Evolutionary conservation across 768 basidiomycete genomes (phyloP).

Genomic region (Mycena crocata): DNA sequence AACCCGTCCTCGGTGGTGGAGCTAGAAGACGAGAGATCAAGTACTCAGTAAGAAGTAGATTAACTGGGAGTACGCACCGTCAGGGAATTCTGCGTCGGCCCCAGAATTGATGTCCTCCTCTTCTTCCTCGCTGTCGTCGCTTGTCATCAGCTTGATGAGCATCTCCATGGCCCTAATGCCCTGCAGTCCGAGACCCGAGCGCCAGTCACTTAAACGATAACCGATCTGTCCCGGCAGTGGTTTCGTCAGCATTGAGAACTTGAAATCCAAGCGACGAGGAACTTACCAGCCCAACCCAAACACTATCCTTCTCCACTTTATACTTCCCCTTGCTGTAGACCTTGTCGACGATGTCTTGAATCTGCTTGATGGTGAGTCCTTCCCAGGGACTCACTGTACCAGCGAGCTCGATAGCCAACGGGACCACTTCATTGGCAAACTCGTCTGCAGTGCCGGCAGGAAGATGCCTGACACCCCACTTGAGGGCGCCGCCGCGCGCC

Average conservation of each 20-base stretch:
- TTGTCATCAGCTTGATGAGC: not conserved
- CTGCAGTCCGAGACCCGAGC: not conserved
- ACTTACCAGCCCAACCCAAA: conserved; percentile 6
- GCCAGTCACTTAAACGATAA: conserved; percentile 12
- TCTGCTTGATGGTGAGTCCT: not conserved
- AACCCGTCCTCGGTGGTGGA: too few relatives aligned
- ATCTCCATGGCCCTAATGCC: not conserved
- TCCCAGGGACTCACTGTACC: not conserved
- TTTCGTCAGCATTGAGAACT: not conserved
- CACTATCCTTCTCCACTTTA: not conserved
- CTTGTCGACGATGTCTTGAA: conserved; percentile 4
- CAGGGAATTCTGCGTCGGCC: too few relatives aligned
- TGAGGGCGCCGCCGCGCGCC: not conserved
- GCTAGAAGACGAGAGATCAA: too few relatives aligned
- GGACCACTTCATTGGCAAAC: conserved; percentile 6
- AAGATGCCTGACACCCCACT: conserved; percentile 14
- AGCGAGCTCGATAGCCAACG: not conserved
- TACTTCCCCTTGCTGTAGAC: not conserved
- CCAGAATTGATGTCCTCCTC: too few relatives aligned
- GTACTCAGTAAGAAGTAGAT: too few relatives aligned
- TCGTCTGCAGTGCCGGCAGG: not conserved
- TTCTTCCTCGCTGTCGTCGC: not conserved
- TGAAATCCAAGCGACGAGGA: not conserved
- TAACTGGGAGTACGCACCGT: too few relatives aligned
- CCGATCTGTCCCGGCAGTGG: not conserved